Base-by-base conservation (phyloP, 768 basidiomycete species). In the Gymnopilus junonius region DNA sequence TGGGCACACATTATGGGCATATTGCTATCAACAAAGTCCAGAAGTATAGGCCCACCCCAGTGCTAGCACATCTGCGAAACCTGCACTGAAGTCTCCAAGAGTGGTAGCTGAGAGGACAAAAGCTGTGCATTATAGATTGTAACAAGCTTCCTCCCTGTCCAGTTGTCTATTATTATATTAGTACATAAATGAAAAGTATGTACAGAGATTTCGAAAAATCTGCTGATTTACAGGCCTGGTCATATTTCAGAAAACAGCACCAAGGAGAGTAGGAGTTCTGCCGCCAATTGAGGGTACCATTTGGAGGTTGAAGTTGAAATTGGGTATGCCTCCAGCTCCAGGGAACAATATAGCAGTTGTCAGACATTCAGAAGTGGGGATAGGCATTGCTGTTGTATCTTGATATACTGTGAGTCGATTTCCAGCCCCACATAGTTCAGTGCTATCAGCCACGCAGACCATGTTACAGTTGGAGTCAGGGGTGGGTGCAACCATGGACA, bases 271-370 rank as follows among this genome's bases (percentile, higher is more conserved):
- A 2, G 55, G 34, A 27, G 55, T 40, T 14, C 55, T 56, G 15
- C 23, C 23, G 1, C 55, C 55, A 20, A 23, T 57, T 8, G 54
- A 35, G 14, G 62, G 62, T 21, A 63, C 48, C 62, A 53, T 57
- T 31, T 58, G 55, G 1, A 63, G 62, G 29, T 63, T 58, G 17
- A 63, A 63, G 31, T 58, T 63, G 14, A 63, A 63, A n/a, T 61
- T 51, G 7, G 59, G 59, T 8, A 54, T 51, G 4, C 59, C 59
- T 14, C 40, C 59, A 14, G 59, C 59, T 29, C 48, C 62, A 42
- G 48, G 55, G 45, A 63, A 58, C 27, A 57, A 27, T 14, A 61
- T 54, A 10, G 51, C 51, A 14, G 12, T 32, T 14, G 50, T 43
- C 20, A 64, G 27, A 37, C 63, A 64, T 31, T 45, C 20, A 5